Percentiles rank a stretch among this genome's conserved stretches.
These are phyloP conservation scores for Fusarium nurragi DNA, from an alignment of 2,329 filamentous ascomycete species.

Conservation along the genomic window DNA sequence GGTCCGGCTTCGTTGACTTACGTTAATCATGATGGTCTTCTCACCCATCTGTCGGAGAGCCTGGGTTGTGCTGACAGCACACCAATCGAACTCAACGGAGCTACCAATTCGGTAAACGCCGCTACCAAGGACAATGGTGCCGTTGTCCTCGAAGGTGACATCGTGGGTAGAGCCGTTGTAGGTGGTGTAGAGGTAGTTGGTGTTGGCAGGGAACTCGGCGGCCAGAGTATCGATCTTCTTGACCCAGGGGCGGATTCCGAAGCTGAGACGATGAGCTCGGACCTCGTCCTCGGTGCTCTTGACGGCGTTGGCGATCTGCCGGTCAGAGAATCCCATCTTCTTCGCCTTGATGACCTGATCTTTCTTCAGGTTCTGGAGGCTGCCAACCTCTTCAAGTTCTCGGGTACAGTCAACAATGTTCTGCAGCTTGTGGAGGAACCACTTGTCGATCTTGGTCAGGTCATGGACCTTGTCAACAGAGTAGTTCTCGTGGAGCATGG, in stretches of 20 bases:
- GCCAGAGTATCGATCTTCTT: constrained; percentile 99
- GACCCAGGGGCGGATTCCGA: constrained; percentile 93
- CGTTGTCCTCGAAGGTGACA: constrained; percentile 91
- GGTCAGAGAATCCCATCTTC: constrained; percentile 97
- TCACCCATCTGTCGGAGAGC: constrained; percentile 86
- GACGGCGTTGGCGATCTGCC: constrained; percentile 89
- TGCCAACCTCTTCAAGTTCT: constrained; percentile 85
- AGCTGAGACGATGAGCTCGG: constrained; percentile 82
- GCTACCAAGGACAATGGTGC: constrained; percentile 87
- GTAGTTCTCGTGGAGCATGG: constrained; percentile 97
- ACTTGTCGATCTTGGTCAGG: constrained; percentile 98
- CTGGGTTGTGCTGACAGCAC: constrained; percentile 88
- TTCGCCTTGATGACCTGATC: constrained; percentile 91
- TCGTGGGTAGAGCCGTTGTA: constrained; percentile 97
- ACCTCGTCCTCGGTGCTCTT: constrained; percentile 90
- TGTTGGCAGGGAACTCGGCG: constrained; percentile 93
- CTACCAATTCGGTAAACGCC: constrained; percentile 98
- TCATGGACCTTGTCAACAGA: constrained; percentile 91
- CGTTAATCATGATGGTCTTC: constrained; percentile 98
- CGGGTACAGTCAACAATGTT: constrained; percentile 93
- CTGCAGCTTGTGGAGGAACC: constrained; percentile 98
- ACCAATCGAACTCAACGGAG: constrained; percentile 99
- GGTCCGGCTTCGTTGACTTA: no score
- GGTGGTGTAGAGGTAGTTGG: constrained; percentile 96
- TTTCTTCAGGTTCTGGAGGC: constrained; percentile 84